Percentiles rank a stretch among this genome's conserved stretches.
phyloP scores from a whole-genome alignment of 2,329 filamentous ascomycete genomes.

The Fusarium tanahbumbuense region DNA sequence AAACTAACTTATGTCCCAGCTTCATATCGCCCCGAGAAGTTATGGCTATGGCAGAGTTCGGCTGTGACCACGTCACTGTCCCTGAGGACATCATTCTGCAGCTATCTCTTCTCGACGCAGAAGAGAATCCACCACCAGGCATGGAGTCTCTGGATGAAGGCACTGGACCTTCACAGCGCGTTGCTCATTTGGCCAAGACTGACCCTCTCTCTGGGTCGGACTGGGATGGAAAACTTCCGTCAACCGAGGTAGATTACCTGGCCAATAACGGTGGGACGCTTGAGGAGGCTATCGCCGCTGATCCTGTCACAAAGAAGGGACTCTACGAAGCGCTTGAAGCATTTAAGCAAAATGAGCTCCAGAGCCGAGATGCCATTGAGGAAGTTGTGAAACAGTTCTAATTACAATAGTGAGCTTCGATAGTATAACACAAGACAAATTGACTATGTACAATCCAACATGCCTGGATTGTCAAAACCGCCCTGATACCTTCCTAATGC shows the following conservation, averaged over 20 bases:
- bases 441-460: not conserved
- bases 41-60: constrained; percentile 7
- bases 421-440: not conserved
- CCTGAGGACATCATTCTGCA: constrained; percentile 2
- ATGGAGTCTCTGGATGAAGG: fast-evolving
- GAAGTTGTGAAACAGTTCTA: not conserved
- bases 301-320: not conserved
- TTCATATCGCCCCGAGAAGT: constrained; percentile 4
- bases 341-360: not conserved
- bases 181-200: not conserved
- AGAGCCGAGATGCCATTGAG: not conserved
- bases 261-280: not conserved
- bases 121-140: not conserved
- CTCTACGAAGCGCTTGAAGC: constrained; percentile 2
- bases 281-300: not conserved
- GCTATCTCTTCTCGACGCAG: not conserved
- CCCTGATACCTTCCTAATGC: not conserved
- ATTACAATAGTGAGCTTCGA: fast-evolving
- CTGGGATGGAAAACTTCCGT: not conserved
- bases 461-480: not conserved
- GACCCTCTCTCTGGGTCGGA: not conserved
- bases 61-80: constrained; percentile 6
- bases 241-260: not conserved
- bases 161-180: not conserved
- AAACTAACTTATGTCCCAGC: not conserved